Conservation (phyloP, 2,329 filamentous ascomycete species). For the Neonectria coccinea region DNA sequence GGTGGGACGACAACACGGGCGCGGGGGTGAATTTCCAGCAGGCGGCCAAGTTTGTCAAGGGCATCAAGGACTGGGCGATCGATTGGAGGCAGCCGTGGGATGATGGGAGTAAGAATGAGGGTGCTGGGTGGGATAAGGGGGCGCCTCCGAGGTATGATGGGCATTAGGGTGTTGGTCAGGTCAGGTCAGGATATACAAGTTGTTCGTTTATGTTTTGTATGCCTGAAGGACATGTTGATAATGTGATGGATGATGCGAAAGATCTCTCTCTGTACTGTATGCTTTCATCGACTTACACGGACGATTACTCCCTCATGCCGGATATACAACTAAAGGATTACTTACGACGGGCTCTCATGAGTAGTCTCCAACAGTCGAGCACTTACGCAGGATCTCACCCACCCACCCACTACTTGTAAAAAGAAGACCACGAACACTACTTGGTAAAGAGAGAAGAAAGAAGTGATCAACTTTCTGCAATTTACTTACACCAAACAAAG, state of each 20-base stretch:
- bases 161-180: neutral
- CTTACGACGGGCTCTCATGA: no score
- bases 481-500: no score
- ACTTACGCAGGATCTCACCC: no score
- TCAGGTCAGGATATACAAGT: neutral
- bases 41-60: neutral
- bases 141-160: neutral
- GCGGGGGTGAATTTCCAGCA: neutral
- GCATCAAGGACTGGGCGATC: neutral
- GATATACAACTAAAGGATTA: no score
- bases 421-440: no score
- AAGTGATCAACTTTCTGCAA: no score
- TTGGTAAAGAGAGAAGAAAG: no score
- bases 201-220: neutral
- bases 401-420: no score
- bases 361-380: no score
- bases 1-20: neutral
- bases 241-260: no score
- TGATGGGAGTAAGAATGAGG: neutral
- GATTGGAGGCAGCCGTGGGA: neutral
- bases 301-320: neutral
- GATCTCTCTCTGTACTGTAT: no score
- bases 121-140: neutral
- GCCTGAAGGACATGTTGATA: neutral
- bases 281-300: neutral